phyloP scores from a whole-genome alignment of 305 asterid species.

The Rubia tinctorum region DNA sequence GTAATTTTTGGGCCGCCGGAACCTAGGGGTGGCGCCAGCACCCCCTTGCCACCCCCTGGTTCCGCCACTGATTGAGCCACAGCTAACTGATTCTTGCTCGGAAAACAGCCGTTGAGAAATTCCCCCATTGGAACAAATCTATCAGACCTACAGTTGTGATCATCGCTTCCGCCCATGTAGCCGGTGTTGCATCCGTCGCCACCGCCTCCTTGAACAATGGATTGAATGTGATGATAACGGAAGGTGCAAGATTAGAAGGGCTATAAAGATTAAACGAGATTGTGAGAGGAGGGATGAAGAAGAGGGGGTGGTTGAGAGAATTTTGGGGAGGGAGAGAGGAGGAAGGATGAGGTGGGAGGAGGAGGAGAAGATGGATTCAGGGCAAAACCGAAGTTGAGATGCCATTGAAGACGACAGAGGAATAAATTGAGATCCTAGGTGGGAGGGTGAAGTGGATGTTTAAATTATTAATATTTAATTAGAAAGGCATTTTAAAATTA shows the following conservation, averaged over 20 bases:
- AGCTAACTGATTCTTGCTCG: too few relatives aligned
- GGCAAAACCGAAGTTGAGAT: conserved; percentile 32
- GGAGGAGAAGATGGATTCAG: not conserved
- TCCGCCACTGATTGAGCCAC: too few relatives aligned
- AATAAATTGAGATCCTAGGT: too few relatives aligned
- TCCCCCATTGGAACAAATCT: conserved; percentile 41
- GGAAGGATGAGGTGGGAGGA: conserved; percentile 10
- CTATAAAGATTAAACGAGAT: not conserved
- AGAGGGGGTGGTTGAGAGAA: too few relatives aligned
- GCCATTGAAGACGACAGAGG: conserved; percentile 25
- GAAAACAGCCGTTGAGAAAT: conserved; percentile 38
- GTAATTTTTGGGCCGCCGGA: too few relatives aligned
- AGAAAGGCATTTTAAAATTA: too few relatives aligned
- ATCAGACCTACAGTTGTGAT: conserved; percentile 22
- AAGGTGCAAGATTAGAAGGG: conserved; percentile 4
- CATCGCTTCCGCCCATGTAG: conserved; percentile 15
- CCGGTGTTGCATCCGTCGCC: conserved; percentile 21
- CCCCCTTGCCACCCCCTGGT: too few relatives aligned
- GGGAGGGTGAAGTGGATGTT: too few relatives aligned
- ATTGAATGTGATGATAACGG: conserved; percentile 18
- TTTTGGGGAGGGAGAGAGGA: conserved; percentile 7
- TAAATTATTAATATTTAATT: too few relatives aligned
- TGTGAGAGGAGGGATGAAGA: not conserved
- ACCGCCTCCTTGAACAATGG: conserved; percentile 21
- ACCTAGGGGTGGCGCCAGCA: too few relatives aligned